Evolutionary conservation across 2,329 filamentous ascomycete genomes (phyloP).

Genomic region (Teratosphaeria viscida): DNA sequence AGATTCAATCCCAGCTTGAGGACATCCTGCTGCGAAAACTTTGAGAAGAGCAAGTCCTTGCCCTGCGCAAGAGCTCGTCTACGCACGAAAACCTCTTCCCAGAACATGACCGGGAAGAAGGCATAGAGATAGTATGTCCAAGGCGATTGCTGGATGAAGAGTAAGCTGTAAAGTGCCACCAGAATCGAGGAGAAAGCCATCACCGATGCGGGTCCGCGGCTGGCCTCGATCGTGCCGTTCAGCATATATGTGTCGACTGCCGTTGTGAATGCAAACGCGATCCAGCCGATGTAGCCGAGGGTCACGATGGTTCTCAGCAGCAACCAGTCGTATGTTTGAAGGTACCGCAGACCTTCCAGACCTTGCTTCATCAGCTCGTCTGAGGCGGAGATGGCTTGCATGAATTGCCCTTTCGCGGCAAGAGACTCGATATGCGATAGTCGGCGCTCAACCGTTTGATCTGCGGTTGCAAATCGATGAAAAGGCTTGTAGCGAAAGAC

Average conservation of each 20-base stretch:
- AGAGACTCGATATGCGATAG: conserved; percentile 56
- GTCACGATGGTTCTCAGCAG: conserved; percentile 86
- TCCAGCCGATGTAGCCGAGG: conserved; percentile 87
- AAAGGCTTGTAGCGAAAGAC: conserved; percentile 73
- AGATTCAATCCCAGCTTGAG: conserved; percentile 53
- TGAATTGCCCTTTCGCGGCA: conserved; percentile 55
- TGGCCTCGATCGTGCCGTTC: conserved; percentile 54
- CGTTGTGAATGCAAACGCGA: conserved; percentile 79
- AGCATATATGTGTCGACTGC: conserved; percentile 84
- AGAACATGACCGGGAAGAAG: conserved; percentile 87
- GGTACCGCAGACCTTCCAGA: conserved; percentile 75
- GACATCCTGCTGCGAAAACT: conserved; percentile 50
- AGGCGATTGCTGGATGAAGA: conserved; percentile 70
- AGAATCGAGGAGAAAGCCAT: conserved; percentile 65
- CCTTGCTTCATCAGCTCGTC: conserved; percentile 65
- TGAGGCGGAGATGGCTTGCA: conserved; percentile 70
- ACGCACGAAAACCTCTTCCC: conserved; percentile 85
- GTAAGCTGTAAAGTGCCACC: conserved; percentile 65
- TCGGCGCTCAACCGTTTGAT: conserved; percentile 55
- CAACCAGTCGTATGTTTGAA: conserved; percentile 98
- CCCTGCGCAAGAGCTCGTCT: conserved; percentile 60
- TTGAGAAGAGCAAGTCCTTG: conserved; percentile 55
- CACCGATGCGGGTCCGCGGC: conserved; percentile 49
- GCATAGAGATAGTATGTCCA: conserved; percentile 82
- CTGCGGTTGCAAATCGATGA: conserved; percentile 53